These are phyloP conservation scores for Dactylorhiza incarnata DNA, from an alignment of 106 monocot species.

Conservation along the genomic window DNA sequence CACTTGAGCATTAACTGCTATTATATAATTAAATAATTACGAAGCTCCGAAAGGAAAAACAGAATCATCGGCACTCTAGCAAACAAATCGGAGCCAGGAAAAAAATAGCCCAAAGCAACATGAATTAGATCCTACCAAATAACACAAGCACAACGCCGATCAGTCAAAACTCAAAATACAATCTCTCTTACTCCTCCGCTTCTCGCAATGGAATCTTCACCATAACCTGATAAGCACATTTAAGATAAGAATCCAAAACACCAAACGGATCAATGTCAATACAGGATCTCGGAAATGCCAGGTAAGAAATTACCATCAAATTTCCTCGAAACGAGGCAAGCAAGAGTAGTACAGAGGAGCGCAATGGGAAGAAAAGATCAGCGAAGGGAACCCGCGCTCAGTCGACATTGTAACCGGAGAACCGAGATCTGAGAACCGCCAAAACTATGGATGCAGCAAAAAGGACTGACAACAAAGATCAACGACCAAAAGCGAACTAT, in stretches of 20 bases:
- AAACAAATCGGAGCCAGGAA: not conserved
- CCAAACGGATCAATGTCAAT: not conserved
- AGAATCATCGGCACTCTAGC: not conserved
- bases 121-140: not conserved
- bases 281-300: not conserved
- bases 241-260: not conserved
- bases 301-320: not conserved
- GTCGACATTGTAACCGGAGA: not conserved
- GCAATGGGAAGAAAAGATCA: not conserved
- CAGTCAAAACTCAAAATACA: not conserved
- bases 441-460: not conserved
- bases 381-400: not conserved
- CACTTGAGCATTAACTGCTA: not conserved
- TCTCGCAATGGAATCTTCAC: not conserved
- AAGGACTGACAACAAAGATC: not conserved
- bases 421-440: not conserved
- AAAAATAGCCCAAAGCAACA: not conserved
- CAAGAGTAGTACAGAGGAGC: not conserved
- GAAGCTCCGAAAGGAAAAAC: not conserved
- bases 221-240: not conserved
- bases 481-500: not conserved
- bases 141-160: not conserved
- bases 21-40: not conserved
- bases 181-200: not conserved
- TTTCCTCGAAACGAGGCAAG: not conserved